Percentiles rank a stretch among this genome's conserved stretches.
Evolutionary conservation across 106 monocot species (phyloP).

Genomic region (Gastrodia elata): DNA sequence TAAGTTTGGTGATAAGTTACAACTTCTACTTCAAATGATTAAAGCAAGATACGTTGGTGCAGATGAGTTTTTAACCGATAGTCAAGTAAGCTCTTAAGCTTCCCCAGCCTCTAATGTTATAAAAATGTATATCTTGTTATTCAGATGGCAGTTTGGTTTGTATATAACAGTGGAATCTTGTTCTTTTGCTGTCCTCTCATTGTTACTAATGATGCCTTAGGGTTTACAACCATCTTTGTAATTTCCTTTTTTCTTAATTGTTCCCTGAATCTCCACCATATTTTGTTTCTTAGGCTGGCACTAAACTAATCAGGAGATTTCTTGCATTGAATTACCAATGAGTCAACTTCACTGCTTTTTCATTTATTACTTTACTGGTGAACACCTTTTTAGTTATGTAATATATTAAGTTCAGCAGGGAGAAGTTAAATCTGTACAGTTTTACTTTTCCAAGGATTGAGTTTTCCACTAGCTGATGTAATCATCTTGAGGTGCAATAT

Average conservation of each 20-base stretch:
- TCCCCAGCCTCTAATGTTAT: not conserved
- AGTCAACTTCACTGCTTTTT: not conserved
- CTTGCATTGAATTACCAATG: not conserved
- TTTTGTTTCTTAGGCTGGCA: not conserved
- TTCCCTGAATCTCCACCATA: not conserved
- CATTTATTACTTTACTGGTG: not conserved
- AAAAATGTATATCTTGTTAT: not conserved
- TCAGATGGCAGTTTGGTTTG: not conserved
- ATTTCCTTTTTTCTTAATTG: not conserved
- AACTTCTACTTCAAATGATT: constrained; percentile 33
- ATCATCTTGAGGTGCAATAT: not conserved
- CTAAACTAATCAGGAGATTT: not conserved
- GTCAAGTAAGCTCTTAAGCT: constrained; percentile 21
- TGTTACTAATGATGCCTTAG: not conserved
- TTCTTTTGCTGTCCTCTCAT: not conserved
- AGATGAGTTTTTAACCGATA: constrained; percentile 50
- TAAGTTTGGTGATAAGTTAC: constrained; percentile 53
- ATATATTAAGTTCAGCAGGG: not conserved
- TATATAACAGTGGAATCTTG: not conserved
- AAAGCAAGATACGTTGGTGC: constrained; percentile 44
- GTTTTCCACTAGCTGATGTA: not conserved
- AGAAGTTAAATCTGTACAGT: not conserved
- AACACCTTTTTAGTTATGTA: not conserved
- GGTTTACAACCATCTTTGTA: not conserved
- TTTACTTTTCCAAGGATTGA: too few species aligned